Conservation (phyloP, 805 yeast species). For the Alloascoidea africana region DNA sequence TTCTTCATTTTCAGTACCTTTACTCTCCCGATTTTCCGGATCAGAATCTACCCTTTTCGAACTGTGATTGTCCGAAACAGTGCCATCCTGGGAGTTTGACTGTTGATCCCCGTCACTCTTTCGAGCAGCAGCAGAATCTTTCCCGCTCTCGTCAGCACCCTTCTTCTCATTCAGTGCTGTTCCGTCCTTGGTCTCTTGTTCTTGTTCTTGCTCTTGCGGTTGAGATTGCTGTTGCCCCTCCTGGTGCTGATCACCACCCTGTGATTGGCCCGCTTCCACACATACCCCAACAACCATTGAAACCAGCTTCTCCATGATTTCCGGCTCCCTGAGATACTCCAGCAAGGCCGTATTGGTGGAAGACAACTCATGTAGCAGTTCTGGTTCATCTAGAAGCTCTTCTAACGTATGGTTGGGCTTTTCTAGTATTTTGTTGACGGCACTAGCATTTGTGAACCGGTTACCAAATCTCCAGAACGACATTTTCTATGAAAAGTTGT, state of each 20-base stretch:
- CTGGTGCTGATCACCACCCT: conserved; percentile 15
- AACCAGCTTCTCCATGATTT: conserved; percentile 51
- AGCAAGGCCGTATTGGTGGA: conserved; percentile 62
- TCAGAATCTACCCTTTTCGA: conserved; percentile 2
- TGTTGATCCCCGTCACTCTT: too few species aligned
- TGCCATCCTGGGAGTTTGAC: too few species aligned
- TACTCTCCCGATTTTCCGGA: conserved; percentile 5
- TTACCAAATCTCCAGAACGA: conserved; percentile 50
- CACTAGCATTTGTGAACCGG: conserved; percentile 38
- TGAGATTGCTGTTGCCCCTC: too few species aligned
- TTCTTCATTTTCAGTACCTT: conserved; percentile 3
- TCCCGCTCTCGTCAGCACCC: too few species aligned
- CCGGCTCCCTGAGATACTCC: conserved; percentile 69
- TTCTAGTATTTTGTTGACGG: conserved; percentile 35
- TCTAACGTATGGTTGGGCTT: conserved; percentile 24
- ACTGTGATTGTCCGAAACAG: not conserved
- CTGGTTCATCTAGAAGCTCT: conserved; percentile 61
- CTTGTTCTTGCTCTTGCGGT: too few species aligned
- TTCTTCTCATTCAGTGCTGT: conserved; percentile 5
- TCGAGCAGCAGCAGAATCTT: too few species aligned
- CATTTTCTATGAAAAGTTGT: too few species aligned
- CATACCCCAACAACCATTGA: conserved; percentile 49
- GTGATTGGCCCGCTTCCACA: too few species aligned
- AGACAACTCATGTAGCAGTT: conserved; percentile 54
- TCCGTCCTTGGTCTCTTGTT: too few species aligned